Evolutionary conservation across 345 rosid genomes (phyloP), one percentile per base, ranked within the genome.

Genomic region (Mercurialis annua): DNA sequence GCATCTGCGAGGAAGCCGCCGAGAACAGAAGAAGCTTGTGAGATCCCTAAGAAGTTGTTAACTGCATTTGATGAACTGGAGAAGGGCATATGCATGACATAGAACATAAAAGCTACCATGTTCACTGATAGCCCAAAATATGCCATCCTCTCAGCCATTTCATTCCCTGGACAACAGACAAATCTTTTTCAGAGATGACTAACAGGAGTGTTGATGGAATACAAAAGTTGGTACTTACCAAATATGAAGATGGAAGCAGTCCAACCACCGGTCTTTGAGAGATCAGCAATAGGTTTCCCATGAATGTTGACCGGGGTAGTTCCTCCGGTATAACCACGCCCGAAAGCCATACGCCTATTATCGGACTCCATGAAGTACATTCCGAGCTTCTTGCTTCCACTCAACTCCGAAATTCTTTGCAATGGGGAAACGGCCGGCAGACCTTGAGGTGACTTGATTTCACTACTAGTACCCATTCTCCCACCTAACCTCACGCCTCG

Each of bases 1-100:
- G 98, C 98, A 55, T 92, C 98, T 3, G 98, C 98, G 29, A 92
- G 78, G 75, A 92, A 92, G 26, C 98, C 98, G 30, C 98, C 98
- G 5, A 90, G 68, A 59, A 92, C 89, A 68, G 98, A 92, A 34
- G 97, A 92, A 50, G 79, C 95, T 71, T 92, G 98, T 47, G 98
- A 92, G 62, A 92, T 85, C 46, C 98, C 98, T 0, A 92, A 84
- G 79, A 92, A 92, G 50, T 90, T 90, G 86, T 90, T 92, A 21
- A 92, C 97, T 21, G 87, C 87, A 67, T 83, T 92, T 1, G 97
- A 86, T n/a, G 97, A 85, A 73, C 86, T 82, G 27, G 90, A 66
- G 63, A 92, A 92, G 49, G 98, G 92, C 65, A 70, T 81, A 67
- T 92, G 95, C 97, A 92, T 92, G 23, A 90, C 86, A 70, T 84